These are phyloP conservation scores for Diaporthe australafricana DNA, from an alignment of 2,329 filamentous ascomycete species.

Conservation along the genomic window DNA sequence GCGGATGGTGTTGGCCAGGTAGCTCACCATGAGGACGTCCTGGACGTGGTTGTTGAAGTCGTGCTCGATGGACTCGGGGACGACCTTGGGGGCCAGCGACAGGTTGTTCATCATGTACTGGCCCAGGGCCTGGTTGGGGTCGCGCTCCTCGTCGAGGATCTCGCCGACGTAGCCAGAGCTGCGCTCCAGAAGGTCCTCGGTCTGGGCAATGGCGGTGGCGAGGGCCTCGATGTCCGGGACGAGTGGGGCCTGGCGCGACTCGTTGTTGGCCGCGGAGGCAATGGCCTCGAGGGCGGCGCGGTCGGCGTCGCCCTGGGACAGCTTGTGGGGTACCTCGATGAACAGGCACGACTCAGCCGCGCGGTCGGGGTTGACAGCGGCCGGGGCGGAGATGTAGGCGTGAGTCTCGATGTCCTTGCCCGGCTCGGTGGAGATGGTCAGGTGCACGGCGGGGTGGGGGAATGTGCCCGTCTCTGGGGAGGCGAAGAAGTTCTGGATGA, in stretches of 20 bases:
- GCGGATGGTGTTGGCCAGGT: conserved; percentile 97
- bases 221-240: conserved; percentile 91
- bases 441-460: conserved; percentile 96
- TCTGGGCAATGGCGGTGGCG: conserved; percentile 87
- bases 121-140: conserved; percentile 89
- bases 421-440: conserved; percentile 92
- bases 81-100: conserved; percentile 93
- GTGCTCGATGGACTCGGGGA: conserved; percentile 88
- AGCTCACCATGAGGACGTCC: conserved; percentile 97
- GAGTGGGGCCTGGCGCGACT: conserved; percentile 78
- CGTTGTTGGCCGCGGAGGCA: conserved; percentile 81
- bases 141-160: conserved; percentile 92
- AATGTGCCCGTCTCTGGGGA: conserved; percentile 96
- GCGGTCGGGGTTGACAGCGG: conserved; percentile 93
- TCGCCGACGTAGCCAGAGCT: conserved; percentile 93
- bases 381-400: conserved; percentile 95
- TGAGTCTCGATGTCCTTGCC: conserved; percentile 90
- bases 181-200: conserved; percentile 88
- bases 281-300: conserved; percentile 81
- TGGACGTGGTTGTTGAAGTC: conserved; percentile 99
- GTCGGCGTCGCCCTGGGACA: conserved; percentile 80
- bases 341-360: conserved; percentile 97
- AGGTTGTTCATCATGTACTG: conserved; percentile 96
- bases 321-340: conserved; percentile 95
- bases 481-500: conserved; percentile 99